phyloP scores from a whole-genome alignment of 75 land plant species.

The Selaginella tamariscina region DNA sequence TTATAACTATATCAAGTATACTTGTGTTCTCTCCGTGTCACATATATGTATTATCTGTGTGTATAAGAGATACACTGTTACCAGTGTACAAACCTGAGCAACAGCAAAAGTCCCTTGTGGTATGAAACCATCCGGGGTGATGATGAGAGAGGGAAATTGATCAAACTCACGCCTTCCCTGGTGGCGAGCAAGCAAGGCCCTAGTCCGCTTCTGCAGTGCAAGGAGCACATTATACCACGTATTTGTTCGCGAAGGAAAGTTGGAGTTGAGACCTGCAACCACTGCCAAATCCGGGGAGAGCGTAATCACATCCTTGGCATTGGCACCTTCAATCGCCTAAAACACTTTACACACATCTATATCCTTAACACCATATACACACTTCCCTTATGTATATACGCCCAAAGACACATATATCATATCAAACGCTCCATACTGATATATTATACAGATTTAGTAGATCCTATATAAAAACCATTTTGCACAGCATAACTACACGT shows the following conservation, averaged over 20 bases:
- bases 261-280: constrained; percentile 33
- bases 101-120: constrained; percentile 84
- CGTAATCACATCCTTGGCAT: constrained; percentile 57
- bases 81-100: constrained; percentile 60
- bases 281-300: constrained; percentile 38
- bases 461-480: too few relatives aligned
- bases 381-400: too few relatives aligned
- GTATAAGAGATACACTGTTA: neutral
- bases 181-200: constrained; percentile 32
- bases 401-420: too few relatives aligned
- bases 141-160: constrained; percentile 68
- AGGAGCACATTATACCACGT: constrained; percentile 89
- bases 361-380: too few relatives aligned
- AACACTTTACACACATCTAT: too few relatives aligned
- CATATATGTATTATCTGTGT: neutral
- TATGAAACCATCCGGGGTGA: constrained; percentile 44
- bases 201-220: constrained; percentile 68
- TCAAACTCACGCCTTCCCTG: constrained; percentile 45
- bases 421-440: too few relatives aligned
- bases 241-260: constrained; percentile 42
- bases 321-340: constrained; percentile 51
- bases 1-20: neutral
- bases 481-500: too few relatives aligned
- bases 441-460: too few relatives aligned
- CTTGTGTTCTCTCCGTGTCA: neutral